Base-by-base conservation (phyloP, 1,139 yeast genomes). In the Pichia sp. region DNA sequence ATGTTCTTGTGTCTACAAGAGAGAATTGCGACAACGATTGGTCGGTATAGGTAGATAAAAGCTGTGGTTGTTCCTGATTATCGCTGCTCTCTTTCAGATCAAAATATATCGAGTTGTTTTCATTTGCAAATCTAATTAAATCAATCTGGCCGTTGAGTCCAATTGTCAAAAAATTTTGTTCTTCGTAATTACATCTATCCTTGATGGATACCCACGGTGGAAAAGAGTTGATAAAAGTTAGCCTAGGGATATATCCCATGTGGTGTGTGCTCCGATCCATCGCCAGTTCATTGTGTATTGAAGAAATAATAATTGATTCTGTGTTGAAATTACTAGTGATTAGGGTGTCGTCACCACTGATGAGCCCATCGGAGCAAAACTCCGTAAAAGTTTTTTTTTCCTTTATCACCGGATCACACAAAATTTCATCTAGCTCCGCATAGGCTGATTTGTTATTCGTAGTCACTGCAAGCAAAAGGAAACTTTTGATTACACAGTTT, bases 81-180 rank as follows among this genome's bases (percentile, higher is more conserved):
- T 36, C 16, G n/a, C 16, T 13, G 16, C 7, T 42, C n/a, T 42
- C n/a, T 15, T 42, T 31, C 38, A 48, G 4, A n/a, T n/a, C 8
- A 41, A 7, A 11, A 40, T 19, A 16, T 8, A 47, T 19, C n/a
- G 31, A 40, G 31, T 42, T 15, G 8, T 23, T 19, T 7, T 30
- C 42, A 19, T 19, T 44, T 8, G 15, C 40, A 31, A 50, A 2
- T 5, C n/a, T 66, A 64, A 59, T 70, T 3, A 68, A 54, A 5
- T 72, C 68, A 5, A 81, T 62, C 53, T 80, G 83, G 1, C 87
- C 87, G 61, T 75, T 76, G 5, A 81, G 71, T 0, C 83, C 78
- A 53, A 75, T 69, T 1, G 81, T 59, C 4, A 79, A 60, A 49
- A 71, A 71, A 45, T 51, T 43, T 10, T 41, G 15, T 10, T 11